phyloP scores from a whole-genome alignment of 805 yeast genomes.

The Hanseniaspora valbyensis region DNA sequence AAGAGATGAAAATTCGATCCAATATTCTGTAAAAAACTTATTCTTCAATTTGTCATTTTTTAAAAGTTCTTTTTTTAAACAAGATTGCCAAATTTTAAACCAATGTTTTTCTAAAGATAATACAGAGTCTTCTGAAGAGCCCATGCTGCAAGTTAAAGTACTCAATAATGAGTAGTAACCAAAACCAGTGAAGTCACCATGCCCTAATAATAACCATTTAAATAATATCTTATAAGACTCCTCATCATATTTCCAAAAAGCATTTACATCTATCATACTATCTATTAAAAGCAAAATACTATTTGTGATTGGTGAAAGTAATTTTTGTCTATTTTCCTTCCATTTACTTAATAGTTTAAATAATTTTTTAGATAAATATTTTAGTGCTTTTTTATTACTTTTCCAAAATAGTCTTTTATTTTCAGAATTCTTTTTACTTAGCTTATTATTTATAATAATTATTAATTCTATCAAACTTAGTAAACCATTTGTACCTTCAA shows the following conservation, averaged over 20 bases:
- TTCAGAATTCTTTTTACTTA: neutral
- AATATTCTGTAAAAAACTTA: constrained; percentile 26
- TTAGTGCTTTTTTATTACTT: constrained; percentile 25
- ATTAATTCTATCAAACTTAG: neutral
- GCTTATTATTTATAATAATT: neutral
- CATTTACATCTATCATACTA: constrained; percentile 35
- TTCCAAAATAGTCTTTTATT: constrained; percentile 16
- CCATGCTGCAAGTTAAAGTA: constrained; percentile 16
- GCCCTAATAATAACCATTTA: constrained; percentile 42
- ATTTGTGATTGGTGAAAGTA: constrained; percentile 32
- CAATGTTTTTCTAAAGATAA: constrained; percentile 22
- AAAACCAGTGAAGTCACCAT: constrained; percentile 39
- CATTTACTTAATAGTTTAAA: constrained; percentile 21
- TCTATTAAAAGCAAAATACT: constrained; percentile 41
- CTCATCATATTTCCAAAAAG: constrained; percentile 48
- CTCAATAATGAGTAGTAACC: constrained; percentile 33
- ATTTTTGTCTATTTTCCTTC: constrained; percentile 27
- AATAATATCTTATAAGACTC: constrained; percentile 35
- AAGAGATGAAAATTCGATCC: constrained; percentile 27
- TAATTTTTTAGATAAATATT: constrained; percentile 27
- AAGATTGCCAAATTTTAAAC: constrained; percentile 26
- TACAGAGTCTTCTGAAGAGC: constrained; percentile 17
- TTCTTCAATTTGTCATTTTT: constrained; percentile 24
- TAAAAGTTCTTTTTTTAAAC: constrained; percentile 23
- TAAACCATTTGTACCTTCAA: constrained; percentile 1